Percentiles rank a stretch among this genome's conserved stretches.
These are phyloP conservation scores for Spinacia oleracea DNA, from an alignment of 179 eudicot species.

Conservation along the genomic window DNA sequence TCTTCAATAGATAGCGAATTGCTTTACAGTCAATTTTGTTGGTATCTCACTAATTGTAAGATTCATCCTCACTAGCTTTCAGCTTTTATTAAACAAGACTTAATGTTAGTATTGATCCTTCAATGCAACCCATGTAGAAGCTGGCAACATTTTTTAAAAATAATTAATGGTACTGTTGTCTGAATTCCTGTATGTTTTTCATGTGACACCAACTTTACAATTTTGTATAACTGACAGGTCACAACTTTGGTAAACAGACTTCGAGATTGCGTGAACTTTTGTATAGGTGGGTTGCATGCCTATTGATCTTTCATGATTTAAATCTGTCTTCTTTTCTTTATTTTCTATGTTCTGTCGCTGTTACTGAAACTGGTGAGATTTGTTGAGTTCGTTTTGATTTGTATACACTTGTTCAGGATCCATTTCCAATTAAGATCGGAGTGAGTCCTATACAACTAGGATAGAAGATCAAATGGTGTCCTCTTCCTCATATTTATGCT, in stretches of 20 bases:
- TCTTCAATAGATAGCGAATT: too few relatives aligned
- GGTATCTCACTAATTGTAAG: too few relatives aligned
- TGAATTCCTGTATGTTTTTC: neutral
- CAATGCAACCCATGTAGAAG: neutral
- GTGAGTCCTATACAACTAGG: neutral
- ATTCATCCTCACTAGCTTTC: too few relatives aligned
- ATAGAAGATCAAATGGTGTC: neutral
- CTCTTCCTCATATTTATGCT: neutral
- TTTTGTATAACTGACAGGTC: conserved; percentile 51
- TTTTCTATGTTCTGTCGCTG: neutral
- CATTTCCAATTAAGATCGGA: too few relatives aligned
- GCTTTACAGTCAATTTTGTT: too few relatives aligned
- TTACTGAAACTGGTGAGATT: neutral
- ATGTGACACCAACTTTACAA: neutral
- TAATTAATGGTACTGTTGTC: neutral
- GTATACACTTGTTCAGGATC: neutral
- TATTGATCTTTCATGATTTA: neutral
- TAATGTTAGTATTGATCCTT: neutral
- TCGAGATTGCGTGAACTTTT: conserved; percentile 58
- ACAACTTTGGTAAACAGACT: conserved; percentile 54
- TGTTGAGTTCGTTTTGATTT: neutral
- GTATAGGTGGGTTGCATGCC: conserved; percentile 57
- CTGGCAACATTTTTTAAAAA: too few relatives aligned
- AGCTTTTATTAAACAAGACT: too few relatives aligned
- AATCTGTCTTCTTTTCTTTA: neutral